Evolutionary conservation across 2,329 filamentous ascomycete species (phyloP).

Genomic region (Colletotrichum tamarilloi): DNA sequence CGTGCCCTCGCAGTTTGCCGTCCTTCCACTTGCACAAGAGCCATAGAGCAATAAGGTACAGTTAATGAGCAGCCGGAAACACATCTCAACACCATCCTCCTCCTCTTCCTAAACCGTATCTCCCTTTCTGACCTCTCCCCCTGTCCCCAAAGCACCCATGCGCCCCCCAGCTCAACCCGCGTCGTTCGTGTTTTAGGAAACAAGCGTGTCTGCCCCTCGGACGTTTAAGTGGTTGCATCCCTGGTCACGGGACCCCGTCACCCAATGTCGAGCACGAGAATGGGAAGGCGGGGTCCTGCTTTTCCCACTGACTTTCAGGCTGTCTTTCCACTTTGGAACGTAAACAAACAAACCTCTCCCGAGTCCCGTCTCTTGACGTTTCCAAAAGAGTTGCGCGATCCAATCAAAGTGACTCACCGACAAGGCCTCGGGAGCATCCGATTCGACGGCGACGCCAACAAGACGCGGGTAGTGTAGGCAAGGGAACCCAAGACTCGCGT

Average conservation of each 20-base stretch:
- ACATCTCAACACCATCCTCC: neutral
- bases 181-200: constrained; percentile 13
- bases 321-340: neutral
- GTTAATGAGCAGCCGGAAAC: constrained; percentile 18
- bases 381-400: constrained; percentile 5
- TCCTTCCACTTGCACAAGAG: neutral
- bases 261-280: constrained; percentile 18
- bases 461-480: neutral
- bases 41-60: neutral
- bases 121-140: neutral
- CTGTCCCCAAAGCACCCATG: neutral
- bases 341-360: constrained; percentile 30
- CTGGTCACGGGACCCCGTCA: constrained; percentile 18
- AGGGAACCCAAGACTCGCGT: neutral
- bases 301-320: neutral
- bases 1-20: neutral
- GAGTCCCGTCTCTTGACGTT: neutral
- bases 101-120: neutral
- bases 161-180: neutral
- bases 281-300: constrained; percentile 26
- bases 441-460: constrained; percentile 23
- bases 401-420: neutral
- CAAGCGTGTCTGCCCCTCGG: constrained; percentile 3
- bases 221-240: constrained; percentile 34
- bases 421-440: constrained; percentile 12